Evolutionary conservation across 2,329 filamentous ascomycete genomes (phyloP).

Genomic region (Aschersonia sp.): DNA sequence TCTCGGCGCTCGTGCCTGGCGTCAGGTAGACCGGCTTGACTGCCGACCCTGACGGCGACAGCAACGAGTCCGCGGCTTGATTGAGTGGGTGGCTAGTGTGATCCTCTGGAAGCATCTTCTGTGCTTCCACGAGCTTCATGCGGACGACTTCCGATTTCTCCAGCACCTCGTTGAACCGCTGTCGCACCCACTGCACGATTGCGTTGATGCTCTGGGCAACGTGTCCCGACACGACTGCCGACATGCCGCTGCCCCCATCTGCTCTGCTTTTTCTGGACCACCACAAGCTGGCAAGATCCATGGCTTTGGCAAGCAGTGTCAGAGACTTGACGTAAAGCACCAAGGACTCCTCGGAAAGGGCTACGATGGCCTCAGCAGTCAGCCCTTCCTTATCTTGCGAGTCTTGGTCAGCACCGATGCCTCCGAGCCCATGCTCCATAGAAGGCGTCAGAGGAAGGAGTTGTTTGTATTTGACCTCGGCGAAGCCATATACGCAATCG

Average conservation of each 20-base stretch:
- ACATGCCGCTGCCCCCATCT: constrained; percentile 32
- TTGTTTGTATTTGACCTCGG: constrained; percentile 97
- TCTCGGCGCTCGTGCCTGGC: constrained; percentile 84
- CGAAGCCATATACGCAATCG: constrained; percentile 94
- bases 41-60: constrained; percentile 45
- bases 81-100: constrained; percentile 81
- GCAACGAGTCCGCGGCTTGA: constrained; percentile 43
- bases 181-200: constrained; percentile 89
- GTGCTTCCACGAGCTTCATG: constrained; percentile 72
- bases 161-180: constrained; percentile 89
- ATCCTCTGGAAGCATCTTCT: constrained; percentile 67
- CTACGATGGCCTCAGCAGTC: constrained; percentile 72
- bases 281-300: constrained; percentile 90
- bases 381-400: constrained; percentile 55
- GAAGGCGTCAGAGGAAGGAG: constrained; percentile 81
- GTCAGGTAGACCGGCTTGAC: constrained; percentile 73
- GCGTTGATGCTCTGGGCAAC: constrained; percentile 67
- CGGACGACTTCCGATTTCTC: constrained; percentile 95
- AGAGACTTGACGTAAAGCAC: constrained; percentile 94
- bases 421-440: constrained; percentile 54
- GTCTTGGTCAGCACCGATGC: constrained; percentile 38
- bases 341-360: constrained; percentile 83
- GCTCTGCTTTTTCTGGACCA: constrained; percentile 69
- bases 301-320: constrained; percentile 78
- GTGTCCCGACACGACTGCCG: constrained; percentile 27